phyloP scores from a whole-genome alignment of 2,329 filamentous ascomycete genomes.

The Aspergillus fructus region DNA sequence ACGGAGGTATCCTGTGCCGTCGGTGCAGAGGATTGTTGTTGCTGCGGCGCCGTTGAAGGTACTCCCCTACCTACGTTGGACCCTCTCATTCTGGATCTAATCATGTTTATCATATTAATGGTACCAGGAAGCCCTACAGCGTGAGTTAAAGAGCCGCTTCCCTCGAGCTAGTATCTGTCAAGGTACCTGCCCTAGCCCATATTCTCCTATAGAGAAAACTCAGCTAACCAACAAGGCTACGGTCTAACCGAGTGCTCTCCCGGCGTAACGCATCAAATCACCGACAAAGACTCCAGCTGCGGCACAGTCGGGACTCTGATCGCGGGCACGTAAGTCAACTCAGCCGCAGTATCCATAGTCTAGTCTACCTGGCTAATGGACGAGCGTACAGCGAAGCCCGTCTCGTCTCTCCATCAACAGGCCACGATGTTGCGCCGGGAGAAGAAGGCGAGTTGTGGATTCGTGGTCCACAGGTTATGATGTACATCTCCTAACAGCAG shows the following conservation, averaged over 20 bases:
- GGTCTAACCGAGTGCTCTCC: conserved; percentile 19
- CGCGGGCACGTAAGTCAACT: conserved; percentile 9
- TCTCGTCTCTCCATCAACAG: conserved; percentile 19
- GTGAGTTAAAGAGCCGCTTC: conserved; percentile 17
- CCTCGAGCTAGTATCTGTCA: conserved; percentile 19
- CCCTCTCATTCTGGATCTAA: no score
- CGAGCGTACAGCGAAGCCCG: conserved; percentile 14
- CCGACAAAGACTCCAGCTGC: conserved; percentile 14
- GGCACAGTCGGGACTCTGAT: conserved; percentile 21
- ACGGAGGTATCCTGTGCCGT: conserved; percentile 15
- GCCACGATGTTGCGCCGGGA: conserved; percentile 13
- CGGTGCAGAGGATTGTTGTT: conserved; percentile 19
- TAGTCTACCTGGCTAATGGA: not conserved
- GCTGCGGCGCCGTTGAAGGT: conserved; percentile 22
- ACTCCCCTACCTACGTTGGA: not conserved
- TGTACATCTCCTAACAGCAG: conserved; percentile 5
- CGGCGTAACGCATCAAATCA: conserved; percentile 18
- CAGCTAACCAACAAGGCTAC: conserved; percentile 10
- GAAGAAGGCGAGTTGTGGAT: conserved; percentile 23
- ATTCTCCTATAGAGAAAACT: not conserved
- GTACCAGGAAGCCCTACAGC: conserved; percentile 15
- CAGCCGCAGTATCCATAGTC: no score
- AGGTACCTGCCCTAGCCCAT: conserved; percentile 4
- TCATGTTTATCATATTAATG: no score
- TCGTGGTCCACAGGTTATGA: conserved; percentile 20